Evolutionary conservation across 306 rosid species (phyloP).

Genomic region (Rubus idaeus): DNA sequence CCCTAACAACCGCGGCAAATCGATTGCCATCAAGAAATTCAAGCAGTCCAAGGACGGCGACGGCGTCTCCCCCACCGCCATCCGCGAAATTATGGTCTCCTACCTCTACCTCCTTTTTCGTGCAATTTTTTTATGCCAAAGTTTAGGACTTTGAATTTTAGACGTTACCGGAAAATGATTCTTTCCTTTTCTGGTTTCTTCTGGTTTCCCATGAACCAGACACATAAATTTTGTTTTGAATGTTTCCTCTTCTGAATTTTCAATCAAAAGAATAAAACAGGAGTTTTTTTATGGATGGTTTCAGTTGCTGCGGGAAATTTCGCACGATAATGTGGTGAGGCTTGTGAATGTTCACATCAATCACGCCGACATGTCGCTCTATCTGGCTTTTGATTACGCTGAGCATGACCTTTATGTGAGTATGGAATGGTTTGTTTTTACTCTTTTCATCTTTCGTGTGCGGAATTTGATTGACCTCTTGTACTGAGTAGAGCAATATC

Average conservation of each 20-base stretch:
- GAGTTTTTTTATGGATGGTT: background rate
- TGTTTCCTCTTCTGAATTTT: background rate
- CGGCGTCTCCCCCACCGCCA: constrained; percentile 96
- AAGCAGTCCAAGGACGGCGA: constrained; percentile 95
- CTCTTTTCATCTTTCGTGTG: background rate
- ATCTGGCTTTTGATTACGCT: constrained; percentile 92
- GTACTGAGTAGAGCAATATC: background rate
- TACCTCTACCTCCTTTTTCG: background rate
- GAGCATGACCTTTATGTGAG: constrained; percentile 98
- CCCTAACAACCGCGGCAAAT: constrained; percentile 64
- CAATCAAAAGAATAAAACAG: too few species aligned
- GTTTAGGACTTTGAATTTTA: background rate
- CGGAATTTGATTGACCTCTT: background rate
- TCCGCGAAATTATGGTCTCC: constrained; percentile 92
- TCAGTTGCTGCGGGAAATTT: constrained; percentile 89
- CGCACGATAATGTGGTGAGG: constrained; percentile 92
- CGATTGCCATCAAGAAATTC: constrained; percentile 93
- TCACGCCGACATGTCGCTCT: constrained; percentile 89
- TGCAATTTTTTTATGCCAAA: too few species aligned
- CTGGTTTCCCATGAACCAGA: background rate
- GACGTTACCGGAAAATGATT: too few species aligned
- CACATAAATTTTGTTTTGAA: background rate
- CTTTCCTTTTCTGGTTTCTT: constrained; percentile 18
- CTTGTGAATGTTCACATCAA: constrained; percentile 95
- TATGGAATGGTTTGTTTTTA: background rate